Conservation (phyloP, 2,329 filamentous ascomycete species). For the Aureobasidium lini region DNA sequence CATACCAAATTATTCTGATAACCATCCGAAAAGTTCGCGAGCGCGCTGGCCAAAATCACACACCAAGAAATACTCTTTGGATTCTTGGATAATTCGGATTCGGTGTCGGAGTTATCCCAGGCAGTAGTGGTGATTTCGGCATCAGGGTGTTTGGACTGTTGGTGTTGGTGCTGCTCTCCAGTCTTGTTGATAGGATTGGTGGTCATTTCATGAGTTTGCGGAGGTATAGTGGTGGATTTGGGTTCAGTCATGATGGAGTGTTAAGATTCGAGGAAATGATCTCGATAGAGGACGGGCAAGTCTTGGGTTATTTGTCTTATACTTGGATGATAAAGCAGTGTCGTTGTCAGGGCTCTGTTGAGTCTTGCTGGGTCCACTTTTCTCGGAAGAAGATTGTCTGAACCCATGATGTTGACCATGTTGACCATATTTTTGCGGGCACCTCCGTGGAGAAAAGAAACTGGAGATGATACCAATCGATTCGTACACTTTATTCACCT, state of each 20-base stretch:
- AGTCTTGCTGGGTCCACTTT: not conserved
- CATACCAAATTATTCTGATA: slow-evolving; percentile 26
- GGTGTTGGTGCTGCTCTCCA: not conserved
- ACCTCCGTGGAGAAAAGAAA: not conserved
- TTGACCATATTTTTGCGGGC: not conserved
- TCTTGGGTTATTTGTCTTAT: not conserved
- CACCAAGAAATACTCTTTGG: not conserved
- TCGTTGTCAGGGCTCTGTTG: not conserved
- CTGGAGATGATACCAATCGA: not conserved
- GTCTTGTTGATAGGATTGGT: not conserved
- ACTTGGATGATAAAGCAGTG: not conserved
- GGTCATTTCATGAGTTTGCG: not conserved
- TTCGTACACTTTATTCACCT: no score
- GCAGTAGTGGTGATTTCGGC: not conserved
- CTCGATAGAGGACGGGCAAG: no score
- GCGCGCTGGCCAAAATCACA: slow-evolving; percentile 21
- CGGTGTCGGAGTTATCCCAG: not conserved
- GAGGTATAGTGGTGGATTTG: no score
- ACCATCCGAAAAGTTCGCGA: slow-evolving; percentile 29
- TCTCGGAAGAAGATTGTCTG: slow-evolving; percentile 3
- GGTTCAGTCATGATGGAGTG: no score
- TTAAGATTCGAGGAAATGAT: no score
- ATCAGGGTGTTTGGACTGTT: not conserved
- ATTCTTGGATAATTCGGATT: slow-evolving; percentile 1
- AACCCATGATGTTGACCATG: not conserved